Base-by-base conservation (phyloP, 2,329 filamentous ascomycete species). In the Pseudogymnoascus sp. region DNA sequence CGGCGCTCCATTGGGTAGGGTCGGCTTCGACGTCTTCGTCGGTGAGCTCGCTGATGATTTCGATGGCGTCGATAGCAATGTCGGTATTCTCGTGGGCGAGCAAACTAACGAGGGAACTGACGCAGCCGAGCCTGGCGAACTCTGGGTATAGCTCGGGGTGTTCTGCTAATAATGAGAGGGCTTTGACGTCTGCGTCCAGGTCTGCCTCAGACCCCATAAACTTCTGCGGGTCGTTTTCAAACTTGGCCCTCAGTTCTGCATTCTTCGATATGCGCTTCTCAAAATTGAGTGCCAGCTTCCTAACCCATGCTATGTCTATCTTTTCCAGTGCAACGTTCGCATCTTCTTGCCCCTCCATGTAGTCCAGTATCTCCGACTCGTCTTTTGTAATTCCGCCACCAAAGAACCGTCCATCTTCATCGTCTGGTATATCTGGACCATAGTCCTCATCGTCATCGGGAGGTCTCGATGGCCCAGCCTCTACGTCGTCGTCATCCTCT, bases 61-160 rank as follows among this genome's bases (percentile, higher is more conserved):
- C 89, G 58, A 96, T 86, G 0, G 88, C 90, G 65, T 88, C 90
- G 68, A 97, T 96, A 9, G 94, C 91, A 65, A 99, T 95, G 70
- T 99, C 94, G 0, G 92, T 93, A 72, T 99, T 99, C 69, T 99
- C 94, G 72, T 99, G 94, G 14, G 93, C 88, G 57, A 99, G 77
- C 59, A 99, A 75, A 1, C 87, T 84, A 1, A 96, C 90, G 58
- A 99, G 74, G 60, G 87, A 92, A 4, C 76, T 82, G 0, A 86
- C 84, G 62, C 85, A 89, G 18, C 89, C 89, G 59, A 91, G 78
- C 66, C 85, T 86, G 32, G 88, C 86, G 69, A 96, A 91, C 64
- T 95, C 90, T 11, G 78, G 77, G 73, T 94, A 97, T 18, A 96
- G 80, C 63, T 89, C 87, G 2, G 92, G 82, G 70, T 97, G 90